A percentile compares a stretch with the other conserved stretches of the same genome.
Conservation (phyloP, 1,139 yeast genomes). For the Petasospora fabianii region DNA sequence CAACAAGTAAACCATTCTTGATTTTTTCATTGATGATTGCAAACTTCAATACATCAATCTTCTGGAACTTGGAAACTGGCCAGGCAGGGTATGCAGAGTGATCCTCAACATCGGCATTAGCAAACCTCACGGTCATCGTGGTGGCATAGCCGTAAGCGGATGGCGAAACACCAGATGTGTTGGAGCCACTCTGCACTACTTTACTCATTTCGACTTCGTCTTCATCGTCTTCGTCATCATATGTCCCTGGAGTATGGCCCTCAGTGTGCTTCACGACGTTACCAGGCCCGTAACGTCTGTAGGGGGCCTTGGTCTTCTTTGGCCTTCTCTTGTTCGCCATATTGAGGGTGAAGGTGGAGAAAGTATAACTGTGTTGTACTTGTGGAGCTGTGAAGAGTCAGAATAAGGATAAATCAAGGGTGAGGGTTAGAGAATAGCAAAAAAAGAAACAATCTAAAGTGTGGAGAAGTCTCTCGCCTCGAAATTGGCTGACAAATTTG, state of each 20-base stretch:
- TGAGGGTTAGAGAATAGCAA: not conserved
- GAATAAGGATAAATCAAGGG: not conserved
- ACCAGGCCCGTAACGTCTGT: conserved; percentile 72
- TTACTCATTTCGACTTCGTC: conserved; percentile 26
- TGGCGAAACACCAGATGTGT: conserved; percentile 2
- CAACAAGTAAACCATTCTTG: conserved; percentile 14
- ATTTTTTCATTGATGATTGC: conserved; percentile 12
- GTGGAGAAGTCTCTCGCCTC: not conserved
- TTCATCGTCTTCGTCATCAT: conserved; percentile 36
- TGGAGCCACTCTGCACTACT: conserved; percentile 13
- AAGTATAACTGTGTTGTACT: not conserved
- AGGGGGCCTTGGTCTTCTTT: conserved; percentile 73
- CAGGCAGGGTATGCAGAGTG: conserved; percentile 35
- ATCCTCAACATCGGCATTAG: conserved; percentile 5
- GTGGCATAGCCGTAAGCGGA: conserved; percentile 4
- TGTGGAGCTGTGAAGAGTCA: too few species aligned
- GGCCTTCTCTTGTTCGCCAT: conserved; percentile 89
- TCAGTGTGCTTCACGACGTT: conserved; percentile 35
- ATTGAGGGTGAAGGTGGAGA: not conserved
- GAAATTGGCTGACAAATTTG: not conserved
- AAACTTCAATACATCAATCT: conserved; percentile 15
- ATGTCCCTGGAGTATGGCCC: conserved; percentile 5
- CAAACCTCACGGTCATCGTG: not conserved
- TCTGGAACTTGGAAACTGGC: conserved; percentile 13
- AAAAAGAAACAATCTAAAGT: not conserved